These are phyloP conservation scores for Aspergillus glaucus DNA, from an alignment of 2,329 filamentous ascomycete species.

Conservation along the genomic window DNA sequence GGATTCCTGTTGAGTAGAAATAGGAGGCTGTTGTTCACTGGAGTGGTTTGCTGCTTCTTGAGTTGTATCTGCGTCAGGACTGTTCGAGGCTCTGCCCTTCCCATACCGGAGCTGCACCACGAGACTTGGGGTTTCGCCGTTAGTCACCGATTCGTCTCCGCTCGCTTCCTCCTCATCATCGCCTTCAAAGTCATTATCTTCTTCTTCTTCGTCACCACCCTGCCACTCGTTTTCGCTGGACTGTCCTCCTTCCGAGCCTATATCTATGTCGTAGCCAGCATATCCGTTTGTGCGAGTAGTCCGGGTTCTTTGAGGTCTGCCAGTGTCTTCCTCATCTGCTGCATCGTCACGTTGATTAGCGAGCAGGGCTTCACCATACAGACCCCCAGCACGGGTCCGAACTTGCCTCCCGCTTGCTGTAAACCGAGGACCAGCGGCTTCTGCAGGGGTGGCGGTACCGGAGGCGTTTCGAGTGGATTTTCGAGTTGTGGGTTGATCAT, in stretches of 20 bases:
- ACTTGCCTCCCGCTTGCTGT: slow-evolving; percentile 88
- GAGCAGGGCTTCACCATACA: slow-evolving; percentile 51
- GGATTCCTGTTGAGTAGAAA: neutral
- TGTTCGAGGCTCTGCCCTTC: slow-evolving; percentile 21
- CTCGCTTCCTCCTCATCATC: slow-evolving; percentile 40
- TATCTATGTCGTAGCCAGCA: slow-evolving; percentile 56
- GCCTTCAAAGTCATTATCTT: slow-evolving; percentile 60
- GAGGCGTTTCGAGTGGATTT: slow-evolving; percentile 60
- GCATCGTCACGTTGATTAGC: slow-evolving; percentile 47
- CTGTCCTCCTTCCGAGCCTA: slow-evolving; percentile 58
- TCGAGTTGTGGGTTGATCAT: slow-evolving; percentile 59
- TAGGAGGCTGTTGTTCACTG: neutral
- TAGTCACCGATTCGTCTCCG: slow-evolving; percentile 41
- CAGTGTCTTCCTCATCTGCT: slow-evolving; percentile 40
- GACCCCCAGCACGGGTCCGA: slow-evolving; percentile 46
- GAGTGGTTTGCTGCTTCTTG: slow-evolving; percentile 8
- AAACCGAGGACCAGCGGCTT: slow-evolving; percentile 56
- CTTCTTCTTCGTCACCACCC: slow-evolving; percentile 63
- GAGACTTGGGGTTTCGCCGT: slow-evolving; percentile 54
- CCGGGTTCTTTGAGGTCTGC: slow-evolving; percentile 34
- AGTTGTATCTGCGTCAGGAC: neutral
- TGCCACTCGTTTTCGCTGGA: slow-evolving; percentile 62
- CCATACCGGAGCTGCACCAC: slow-evolving; percentile 63
- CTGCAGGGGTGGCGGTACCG: slow-evolving; percentile 64
- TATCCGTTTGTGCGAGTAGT: slow-evolving; percentile 29